Evolutionary conservation across 306 rosid genomes (phyloP).

Genomic region (Sphenostylis stenocarpa): DNA sequence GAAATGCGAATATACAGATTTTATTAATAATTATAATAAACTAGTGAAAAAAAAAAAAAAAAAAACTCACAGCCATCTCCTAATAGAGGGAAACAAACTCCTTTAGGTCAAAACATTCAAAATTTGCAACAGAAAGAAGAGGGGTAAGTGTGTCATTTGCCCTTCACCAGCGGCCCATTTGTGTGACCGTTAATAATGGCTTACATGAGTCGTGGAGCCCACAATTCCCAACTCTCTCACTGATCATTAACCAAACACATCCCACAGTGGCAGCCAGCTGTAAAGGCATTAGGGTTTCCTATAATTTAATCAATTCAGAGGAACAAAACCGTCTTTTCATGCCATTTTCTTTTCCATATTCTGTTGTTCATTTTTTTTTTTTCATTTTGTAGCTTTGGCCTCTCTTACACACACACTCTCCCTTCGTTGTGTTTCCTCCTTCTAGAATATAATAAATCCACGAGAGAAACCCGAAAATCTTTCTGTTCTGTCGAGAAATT

Average conservation of each 20-base stretch:
- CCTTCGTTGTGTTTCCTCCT: slow-evolving; percentile 35
- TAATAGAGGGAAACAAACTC: too few relatives aligned
- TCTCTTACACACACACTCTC: not conserved
- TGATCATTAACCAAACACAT: slow-evolving; percentile 20
- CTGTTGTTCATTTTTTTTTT: not conserved
- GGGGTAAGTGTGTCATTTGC: slow-evolving; percentile 36
- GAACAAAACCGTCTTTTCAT: not conserved
- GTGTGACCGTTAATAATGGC: slow-evolving; percentile 46
- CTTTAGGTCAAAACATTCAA: not conserved
- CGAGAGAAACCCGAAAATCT: not conserved
- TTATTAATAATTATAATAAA: not conserved
- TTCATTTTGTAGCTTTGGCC: not conserved
- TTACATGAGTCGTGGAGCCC: slow-evolving; percentile 39
- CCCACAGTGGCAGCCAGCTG: slow-evolving; percentile 39
- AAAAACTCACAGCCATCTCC: too few relatives aligned
- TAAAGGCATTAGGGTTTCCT: not conserved
- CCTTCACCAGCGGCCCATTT: not conserved
- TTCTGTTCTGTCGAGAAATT: not conserved
- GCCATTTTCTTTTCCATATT: not conserved
- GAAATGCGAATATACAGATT: too few relatives aligned
- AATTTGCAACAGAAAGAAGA: not conserved
- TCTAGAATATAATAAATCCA: slow-evolving; percentile 29
- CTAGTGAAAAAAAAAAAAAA: too few relatives aligned
- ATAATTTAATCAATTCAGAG: not conserved
- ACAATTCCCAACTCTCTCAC: slow-evolving; percentile 9